phyloP scores from a whole-genome alignment of 1,139 yeast species.

The Trichomonascaceae sp. region DNA sequence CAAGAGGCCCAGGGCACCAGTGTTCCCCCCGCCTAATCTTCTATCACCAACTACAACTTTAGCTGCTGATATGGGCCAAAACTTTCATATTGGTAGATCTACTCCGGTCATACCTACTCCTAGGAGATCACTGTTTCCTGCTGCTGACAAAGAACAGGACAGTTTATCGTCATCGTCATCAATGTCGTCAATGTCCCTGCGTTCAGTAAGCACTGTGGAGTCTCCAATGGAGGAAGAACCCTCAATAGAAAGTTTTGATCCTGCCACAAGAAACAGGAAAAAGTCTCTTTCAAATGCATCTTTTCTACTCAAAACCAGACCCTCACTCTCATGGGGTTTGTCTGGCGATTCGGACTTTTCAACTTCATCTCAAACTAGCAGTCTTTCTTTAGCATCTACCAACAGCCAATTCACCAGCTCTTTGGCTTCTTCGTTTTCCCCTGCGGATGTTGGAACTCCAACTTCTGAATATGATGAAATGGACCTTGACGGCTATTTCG shows the following conservation, averaged over 20 bases:
- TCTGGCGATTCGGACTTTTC: constrained; percentile 8
- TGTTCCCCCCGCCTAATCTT: constrained; percentile 15
- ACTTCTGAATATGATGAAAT: constrained; percentile 6
- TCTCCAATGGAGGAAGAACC: neutral
- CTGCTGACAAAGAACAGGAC: neutral
- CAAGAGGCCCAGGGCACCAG: constrained; percentile 1
- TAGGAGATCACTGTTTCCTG: constrained; percentile 29
- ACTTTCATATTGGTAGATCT: constrained; percentile 38
- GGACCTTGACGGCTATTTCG: constrained; percentile 9
- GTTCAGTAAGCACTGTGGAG: neutral
- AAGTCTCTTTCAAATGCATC: constrained; percentile 22
- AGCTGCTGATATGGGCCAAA: constrained; percentile 44
- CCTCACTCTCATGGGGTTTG: constrained; percentile 12
- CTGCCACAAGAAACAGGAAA: constrained; percentile 11
- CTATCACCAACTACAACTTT: constrained; percentile 39
- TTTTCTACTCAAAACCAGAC: constrained; percentile 15
- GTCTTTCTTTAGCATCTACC: constrained; percentile 7
- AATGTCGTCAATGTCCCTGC: neutral
- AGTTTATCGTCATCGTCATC: constrained; percentile 9
- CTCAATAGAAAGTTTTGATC: neutral
- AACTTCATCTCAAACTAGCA: constrained; percentile 6
- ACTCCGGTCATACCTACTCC: constrained; percentile 32
- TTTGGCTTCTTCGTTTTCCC: neutral
- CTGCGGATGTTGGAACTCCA: constrained; percentile 4
- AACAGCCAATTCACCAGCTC: constrained; percentile 1